Conservation (phyloP, 495 filamentous ascomycete species). For the Terfezia boudieri region DNA sequence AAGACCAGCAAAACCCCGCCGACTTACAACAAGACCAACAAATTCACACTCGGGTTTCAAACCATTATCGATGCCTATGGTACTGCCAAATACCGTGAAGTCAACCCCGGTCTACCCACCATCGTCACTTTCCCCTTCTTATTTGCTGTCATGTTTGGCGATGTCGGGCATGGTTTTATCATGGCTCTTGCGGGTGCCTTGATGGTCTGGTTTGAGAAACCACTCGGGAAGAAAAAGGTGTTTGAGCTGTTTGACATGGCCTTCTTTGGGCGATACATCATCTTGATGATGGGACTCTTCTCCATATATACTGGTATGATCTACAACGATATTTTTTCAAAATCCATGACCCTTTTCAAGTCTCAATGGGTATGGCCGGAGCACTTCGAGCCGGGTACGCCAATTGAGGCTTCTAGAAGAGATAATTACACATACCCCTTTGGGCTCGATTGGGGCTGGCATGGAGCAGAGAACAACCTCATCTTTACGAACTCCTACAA, state of each 20-base stretch:
- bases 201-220: constrained; percentile 93
- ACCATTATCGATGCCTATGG: constrained; percentile 98
- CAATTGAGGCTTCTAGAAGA: constrained; percentile 37
- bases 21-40: constrained; percentile 90
- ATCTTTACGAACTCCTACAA: constrained; percentile 96
- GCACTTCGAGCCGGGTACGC: constrained; percentile 34
- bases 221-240: constrained; percentile 57
- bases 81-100: constrained; percentile 86
- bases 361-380: constrained; percentile 76
- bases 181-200: constrained; percentile 58
- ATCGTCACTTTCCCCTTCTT: constrained; percentile 95
- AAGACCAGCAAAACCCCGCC: constrained; percentile 88
- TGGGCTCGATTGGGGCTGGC: constrained; percentile 93
- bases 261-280: constrained; percentile 95
- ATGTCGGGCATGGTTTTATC: constrained; percentile 75
- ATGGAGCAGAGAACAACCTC: constrained; percentile 78
- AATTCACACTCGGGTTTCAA: constrained; percentile 94
- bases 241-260: constrained; percentile 95
- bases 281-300: constrained; percentile 92
- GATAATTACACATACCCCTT: constrained; percentile 55
- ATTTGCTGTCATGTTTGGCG: constrained; percentile 98
- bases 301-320: constrained; percentile 93
- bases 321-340: constrained; percentile 96
- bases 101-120: constrained; percentile 85
- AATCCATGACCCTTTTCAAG: constrained; percentile 62